Evolutionary conservation across 2,329 filamentous ascomycete species (phyloP).

Genomic region (Ophiosphaerella korrae): DNA sequence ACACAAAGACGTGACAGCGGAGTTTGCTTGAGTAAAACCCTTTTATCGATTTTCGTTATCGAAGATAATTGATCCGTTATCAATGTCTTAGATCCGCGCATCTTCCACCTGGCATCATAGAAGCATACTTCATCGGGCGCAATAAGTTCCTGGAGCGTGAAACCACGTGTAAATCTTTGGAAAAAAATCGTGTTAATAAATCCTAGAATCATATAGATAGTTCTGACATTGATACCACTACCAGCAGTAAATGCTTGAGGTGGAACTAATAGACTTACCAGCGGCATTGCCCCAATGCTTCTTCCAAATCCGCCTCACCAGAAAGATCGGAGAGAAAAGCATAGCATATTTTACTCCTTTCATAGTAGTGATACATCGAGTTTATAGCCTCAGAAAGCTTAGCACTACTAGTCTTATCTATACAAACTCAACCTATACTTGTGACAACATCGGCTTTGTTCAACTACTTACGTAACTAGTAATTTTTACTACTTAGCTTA

Average conservation of each 20-base stretch:
- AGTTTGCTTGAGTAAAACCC: background rate
- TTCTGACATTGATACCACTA: background rate
- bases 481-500: no score
- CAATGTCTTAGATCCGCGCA: conserved; percentile 4
- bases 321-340: background rate
- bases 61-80: background rate
- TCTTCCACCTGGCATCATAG: conserved; percentile 8
- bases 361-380: conserved; percentile 5
- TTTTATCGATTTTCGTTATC: conserved; percentile 3
- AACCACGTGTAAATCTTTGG: conserved; percentile 8
- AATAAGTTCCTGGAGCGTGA: background rate
- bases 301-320: background rate
- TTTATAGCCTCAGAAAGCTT: conserved; percentile 3
- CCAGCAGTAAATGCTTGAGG: background rate
- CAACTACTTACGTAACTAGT: no score
- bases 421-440: no score
- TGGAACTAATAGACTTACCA: background rate
- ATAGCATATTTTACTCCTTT: background rate
- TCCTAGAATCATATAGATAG: no score
- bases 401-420: conserved; percentile 1
- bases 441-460: no score
- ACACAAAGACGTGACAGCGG: conserved; percentile 1
- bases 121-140: conserved; percentile 13
- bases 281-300: background rate
- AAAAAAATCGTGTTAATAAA: background rate